A percentile compares a stretch with the other conserved stretches of the same genome.
phyloP scores from a whole-genome alignment of 148 eudicot genomes.

The Fagopyrum homotropicum region DNA sequence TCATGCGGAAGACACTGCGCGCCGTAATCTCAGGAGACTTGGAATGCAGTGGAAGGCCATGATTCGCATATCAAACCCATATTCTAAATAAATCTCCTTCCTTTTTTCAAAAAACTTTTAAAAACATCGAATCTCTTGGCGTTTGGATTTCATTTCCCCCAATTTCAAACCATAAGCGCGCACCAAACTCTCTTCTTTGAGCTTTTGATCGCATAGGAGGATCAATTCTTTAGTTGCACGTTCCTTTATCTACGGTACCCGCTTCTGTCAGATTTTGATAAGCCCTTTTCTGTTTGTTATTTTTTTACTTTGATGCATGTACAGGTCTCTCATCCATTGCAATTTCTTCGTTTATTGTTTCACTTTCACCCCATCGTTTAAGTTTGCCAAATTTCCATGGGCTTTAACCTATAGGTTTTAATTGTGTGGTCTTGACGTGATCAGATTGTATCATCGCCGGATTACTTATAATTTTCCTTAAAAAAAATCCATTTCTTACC shows the following conservation, averaged over 20 bases:
- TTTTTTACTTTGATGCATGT: neutral
- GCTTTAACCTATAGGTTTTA: neutral
- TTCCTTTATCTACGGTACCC: neutral
- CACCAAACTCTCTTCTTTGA: slow-evolving; percentile 1
- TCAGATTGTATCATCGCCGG: neutral
- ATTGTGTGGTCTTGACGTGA: neutral
- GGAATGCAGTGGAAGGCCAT: slow-evolving; percentile 13
- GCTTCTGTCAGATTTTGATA: neutral
- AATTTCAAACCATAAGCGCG: slow-evolving; percentile 11
- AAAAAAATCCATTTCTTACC: neutral
- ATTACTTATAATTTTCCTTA: neutral
- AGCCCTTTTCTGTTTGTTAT: neutral
- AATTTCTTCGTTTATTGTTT: neutral
- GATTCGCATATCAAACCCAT: neutral
- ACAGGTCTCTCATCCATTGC: neutral
- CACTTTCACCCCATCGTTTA: neutral
- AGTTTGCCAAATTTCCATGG: neutral
- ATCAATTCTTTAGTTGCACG: neutral
- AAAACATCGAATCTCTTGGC: neutral
- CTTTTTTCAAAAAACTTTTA: neutral
- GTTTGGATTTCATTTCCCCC: neutral
- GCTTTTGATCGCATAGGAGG: neutral
- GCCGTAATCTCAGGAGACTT: slow-evolving; percentile 1
- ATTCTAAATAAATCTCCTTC: neutral
- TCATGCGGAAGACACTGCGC: neutral